A percentile compares a stretch with the other conserved stretches of the same genome.
Conservation (phyloP, 2,329 filamentous ascomycete species). For the Neonectria neomacrospora region DNA sequence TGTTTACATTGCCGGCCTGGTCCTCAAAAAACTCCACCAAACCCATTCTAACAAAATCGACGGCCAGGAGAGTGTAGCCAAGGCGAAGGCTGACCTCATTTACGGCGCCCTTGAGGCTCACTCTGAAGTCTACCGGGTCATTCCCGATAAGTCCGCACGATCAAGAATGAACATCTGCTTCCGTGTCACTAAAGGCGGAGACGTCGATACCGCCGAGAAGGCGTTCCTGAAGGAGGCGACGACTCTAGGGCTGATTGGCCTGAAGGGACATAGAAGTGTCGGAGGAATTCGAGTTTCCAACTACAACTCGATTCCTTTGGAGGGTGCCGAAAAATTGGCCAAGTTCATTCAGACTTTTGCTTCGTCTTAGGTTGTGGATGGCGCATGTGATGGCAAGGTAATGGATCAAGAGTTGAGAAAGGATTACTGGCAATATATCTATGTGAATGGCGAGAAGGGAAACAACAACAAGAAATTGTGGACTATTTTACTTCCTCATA, state of each 20-base stretch:
- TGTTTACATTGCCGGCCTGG: conserved; percentile 87
- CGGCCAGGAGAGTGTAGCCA: conserved; percentile 79
- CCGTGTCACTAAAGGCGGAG: conserved; percentile 70
- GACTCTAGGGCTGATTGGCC: conserved; percentile 74
- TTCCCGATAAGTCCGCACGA: conserved; percentile 79
- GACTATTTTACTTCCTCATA: background rate
- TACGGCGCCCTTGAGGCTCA: conserved; percentile 82
- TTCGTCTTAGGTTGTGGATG: conserved; percentile 14
- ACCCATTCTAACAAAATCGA: conserved; percentile 75
- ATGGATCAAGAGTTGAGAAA: background rate
- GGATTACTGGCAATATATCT: conserved; percentile 28
- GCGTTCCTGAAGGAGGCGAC: conserved; percentile 80
- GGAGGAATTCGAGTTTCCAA: conserved; percentile 78
- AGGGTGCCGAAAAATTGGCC: conserved; percentile 74
- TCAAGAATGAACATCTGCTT: conserved; percentile 98
- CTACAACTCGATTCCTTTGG: conserved; percentile 84
- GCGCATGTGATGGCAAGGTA: background rate
- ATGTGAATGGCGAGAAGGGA: background rate
- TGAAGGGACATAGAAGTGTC: conserved; percentile 90
- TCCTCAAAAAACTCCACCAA: conserved; percentile 79
- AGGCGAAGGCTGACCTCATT: conserved; percentile 79
- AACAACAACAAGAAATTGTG: background rate
- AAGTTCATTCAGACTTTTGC: conserved; percentile 69
- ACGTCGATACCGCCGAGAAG: conserved; percentile 78
- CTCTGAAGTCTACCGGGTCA: conserved; percentile 77